Conservation (phyloP, 164 flowering plant species). For the Hamamelis virginiana region DNA sequence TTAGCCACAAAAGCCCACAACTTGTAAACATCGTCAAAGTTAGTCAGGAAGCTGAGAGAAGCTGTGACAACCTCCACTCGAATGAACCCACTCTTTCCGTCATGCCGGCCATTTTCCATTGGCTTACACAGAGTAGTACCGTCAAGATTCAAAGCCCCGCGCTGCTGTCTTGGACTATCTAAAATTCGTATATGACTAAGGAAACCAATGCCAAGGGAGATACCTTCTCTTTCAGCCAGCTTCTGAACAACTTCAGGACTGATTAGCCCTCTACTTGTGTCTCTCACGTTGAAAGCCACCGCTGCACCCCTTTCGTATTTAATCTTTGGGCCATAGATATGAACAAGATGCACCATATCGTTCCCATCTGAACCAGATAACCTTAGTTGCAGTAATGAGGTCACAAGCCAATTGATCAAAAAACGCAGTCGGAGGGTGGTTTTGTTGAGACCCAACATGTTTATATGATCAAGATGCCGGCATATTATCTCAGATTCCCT, state of each 20-base stretch:
- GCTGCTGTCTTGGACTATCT: constrained; percentile 43
- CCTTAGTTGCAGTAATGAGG: constrained; percentile 76
- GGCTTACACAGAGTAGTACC: constrained; percentile 57
- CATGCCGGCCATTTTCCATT: constrained; percentile 50
- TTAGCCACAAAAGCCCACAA: constrained; percentile 87
- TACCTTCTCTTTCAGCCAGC: constrained; percentile 74
- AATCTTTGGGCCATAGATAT: constrained; percentile 91
- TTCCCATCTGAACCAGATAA: constrained; percentile 48
- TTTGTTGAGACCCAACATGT: constrained; percentile 83
- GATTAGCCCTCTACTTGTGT: constrained; percentile 45
- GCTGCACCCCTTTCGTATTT: constrained; percentile 93
- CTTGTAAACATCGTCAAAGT: constrained; percentile 89
- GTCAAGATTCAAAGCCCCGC: constrained; percentile 41
- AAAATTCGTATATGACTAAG: constrained; percentile 64
- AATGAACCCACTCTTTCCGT: constrained; percentile 48
- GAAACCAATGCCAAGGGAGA: constrained; percentile 78
- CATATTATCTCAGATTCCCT: constrained; percentile 81
- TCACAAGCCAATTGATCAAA: constrained; percentile 88
- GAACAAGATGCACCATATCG: constrained; percentile 49
- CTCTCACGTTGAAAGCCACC: constrained; percentile 82
- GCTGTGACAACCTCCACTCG: constrained; percentile 88
- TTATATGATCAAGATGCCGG: constrained; percentile 77
- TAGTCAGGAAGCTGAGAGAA: constrained; percentile 78
- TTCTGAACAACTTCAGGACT: constrained; percentile 76
- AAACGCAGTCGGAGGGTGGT: constrained; percentile 70